phyloP scores from a whole-genome alignment of 2,329 filamentous ascomycete genomes.

The Stagonosporopsis vannaccii region DNA sequence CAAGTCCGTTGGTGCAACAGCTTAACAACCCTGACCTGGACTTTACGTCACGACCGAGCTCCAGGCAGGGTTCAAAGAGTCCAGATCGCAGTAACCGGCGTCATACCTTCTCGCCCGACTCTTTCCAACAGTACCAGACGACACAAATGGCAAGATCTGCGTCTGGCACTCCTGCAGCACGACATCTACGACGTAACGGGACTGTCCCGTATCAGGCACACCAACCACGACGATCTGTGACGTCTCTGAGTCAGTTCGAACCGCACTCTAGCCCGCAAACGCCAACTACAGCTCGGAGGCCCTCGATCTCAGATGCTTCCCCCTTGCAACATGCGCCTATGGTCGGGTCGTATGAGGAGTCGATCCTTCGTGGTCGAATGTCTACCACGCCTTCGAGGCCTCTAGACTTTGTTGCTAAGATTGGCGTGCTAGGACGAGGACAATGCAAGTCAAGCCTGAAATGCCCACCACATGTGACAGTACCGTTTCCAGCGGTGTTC shows the following conservation, averaged over 20 bases:
- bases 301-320: conserved; percentile 78
- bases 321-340: conserved; percentile 89
- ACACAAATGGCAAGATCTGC: conserved; percentile 45
- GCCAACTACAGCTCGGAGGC: conserved; percentile 63
- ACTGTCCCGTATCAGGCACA: conserved; percentile 76
- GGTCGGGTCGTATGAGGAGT: conserved; percentile 98
- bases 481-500: conserved; percentile 93
- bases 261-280: conserved; percentile 53
- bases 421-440: conserved; percentile 88
- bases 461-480: conserved; percentile 87
- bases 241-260: conserved; percentile 59
- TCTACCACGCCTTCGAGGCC: conserved; percentile 94
- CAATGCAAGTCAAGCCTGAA: conserved; percentile 85
- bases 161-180: conserved; percentile 40
- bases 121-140: conserved; percentile 60
- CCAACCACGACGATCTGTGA: conserved; percentile 77
- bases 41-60: conserved; percentile 57
- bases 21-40: conserved; percentile 83
- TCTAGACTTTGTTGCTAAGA: conserved; percentile 91
- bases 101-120: conserved; percentile 74
- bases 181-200: conserved; percentile 63
- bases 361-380: conserved; percentile 93
- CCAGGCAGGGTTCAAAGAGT: conserved; percentile 49
- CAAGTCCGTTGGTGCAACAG: conserved; percentile 89
- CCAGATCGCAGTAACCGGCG: conserved; percentile 65